Evolutionary conservation across 2,329 filamentous ascomycete species (phyloP).

Genomic region (Ophiocordyceps unilateralis): DNA sequence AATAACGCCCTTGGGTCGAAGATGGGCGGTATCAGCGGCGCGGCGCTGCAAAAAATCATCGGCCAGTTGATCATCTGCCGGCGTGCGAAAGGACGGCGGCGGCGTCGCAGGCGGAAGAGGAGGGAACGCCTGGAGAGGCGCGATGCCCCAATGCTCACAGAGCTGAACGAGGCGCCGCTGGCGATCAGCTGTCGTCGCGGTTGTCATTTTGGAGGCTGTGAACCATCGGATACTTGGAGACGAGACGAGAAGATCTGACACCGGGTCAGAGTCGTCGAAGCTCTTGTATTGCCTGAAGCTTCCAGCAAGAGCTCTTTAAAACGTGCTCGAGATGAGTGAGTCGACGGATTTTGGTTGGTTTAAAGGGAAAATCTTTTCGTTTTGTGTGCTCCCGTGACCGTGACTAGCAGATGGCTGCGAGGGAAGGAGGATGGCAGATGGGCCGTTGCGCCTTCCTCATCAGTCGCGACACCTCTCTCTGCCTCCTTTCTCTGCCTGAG

Average conservation of each 20-base stretch:
- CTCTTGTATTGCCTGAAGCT: too few relatives aligned
- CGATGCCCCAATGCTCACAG: conserved; percentile 31
- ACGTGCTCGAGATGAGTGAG: too few relatives aligned
- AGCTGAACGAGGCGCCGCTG: conserved; percentile 31
- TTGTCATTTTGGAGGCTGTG: conserved; percentile 9
- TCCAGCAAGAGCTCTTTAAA: too few relatives aligned
- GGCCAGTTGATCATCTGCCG: conserved; percentile 32
- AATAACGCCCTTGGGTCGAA: conserved; percentile 21
- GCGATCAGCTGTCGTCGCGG: conserved; percentile 18
- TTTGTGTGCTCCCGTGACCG: too few relatives aligned
- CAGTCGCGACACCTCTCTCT: too few relatives aligned
- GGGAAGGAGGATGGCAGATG: too few relatives aligned
- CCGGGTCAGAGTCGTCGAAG: too few relatives aligned
- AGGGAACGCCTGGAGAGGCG: conserved; percentile 19
- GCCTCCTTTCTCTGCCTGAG: too few relatives aligned
- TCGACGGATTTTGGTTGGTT: too few relatives aligned
- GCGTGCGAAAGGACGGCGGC: conserved; percentile 24
- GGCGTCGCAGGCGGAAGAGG: conserved; percentile 24
- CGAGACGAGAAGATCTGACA: background rate
- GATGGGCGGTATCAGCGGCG: conserved; percentile 16
- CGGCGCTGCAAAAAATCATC: conserved; percentile 35
- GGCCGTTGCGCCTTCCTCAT: too few relatives aligned
- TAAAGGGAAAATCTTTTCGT: too few relatives aligned
- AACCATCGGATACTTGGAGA: background rate
- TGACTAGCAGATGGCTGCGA: too few relatives aligned